These are phyloP conservation scores for Phyllosticta citrichinensis DNA, from an alignment of 2,329 filamentous ascomycete genomes.

Conservation along the genomic window DNA sequence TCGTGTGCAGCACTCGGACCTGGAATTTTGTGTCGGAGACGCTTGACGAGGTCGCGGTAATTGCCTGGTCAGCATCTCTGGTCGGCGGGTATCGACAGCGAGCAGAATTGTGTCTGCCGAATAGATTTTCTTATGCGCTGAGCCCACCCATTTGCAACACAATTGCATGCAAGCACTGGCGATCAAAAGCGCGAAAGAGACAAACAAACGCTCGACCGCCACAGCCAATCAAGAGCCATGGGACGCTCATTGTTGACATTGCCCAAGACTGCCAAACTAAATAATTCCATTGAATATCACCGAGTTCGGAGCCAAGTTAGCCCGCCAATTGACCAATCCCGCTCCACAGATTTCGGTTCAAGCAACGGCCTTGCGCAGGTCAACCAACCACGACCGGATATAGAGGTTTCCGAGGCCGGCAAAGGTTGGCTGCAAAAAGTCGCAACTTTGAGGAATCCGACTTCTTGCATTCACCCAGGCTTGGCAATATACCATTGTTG, in stretches of 20 bases:
- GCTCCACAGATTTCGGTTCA: neutral
- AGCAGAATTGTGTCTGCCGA: too few species aligned
- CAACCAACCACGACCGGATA: neutral
- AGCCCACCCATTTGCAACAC: neutral
- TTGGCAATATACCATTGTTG: too few species aligned
- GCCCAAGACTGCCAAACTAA: neutral
- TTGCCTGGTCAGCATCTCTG: too few species aligned
- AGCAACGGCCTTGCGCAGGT: neutral
- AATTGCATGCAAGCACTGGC: neutral
- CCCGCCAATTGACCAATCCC: neutral
- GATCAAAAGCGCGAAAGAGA: neutral
- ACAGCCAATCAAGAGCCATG: neutral
- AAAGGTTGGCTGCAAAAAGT: too few species aligned
- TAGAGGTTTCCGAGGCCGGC: neutral
- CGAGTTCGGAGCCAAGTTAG: neutral
- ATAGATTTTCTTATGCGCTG: too few species aligned
- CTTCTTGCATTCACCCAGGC: too few species aligned
- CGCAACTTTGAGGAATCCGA: too few species aligned
- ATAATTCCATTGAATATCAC: neutral
- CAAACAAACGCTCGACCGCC: neutral
- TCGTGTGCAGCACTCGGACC: too few species aligned
- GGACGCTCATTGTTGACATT: neutral
- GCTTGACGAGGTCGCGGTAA: too few species aligned
- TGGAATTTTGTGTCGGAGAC: too few species aligned
- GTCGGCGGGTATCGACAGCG: too few species aligned